Percentiles rank a stretch among this genome's conserved stretches.
Evolutionary conservation across 2,329 filamentous ascomycete genomes (phyloP).

Genomic region (Trichoderma breve): DNA sequence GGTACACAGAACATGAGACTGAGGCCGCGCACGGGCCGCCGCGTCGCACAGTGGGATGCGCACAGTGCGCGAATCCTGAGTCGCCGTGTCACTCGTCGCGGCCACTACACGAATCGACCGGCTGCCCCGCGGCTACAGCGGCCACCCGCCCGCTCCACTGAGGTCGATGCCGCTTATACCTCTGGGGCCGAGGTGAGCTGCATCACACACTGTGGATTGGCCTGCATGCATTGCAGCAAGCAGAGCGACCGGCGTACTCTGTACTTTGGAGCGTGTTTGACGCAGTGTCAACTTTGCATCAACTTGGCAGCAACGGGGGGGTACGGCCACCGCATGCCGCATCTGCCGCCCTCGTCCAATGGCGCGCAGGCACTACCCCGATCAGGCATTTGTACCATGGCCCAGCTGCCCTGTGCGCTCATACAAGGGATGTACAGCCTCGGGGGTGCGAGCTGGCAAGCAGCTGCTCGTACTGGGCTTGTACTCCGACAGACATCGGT

Average conservation of each 20-base stretch:
- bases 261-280: neutral
- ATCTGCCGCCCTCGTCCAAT: neutral
- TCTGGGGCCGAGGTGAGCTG: neutral
- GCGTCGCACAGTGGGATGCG: neutral
- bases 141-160: neutral
- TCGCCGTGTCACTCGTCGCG: neutral
- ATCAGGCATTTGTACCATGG: slow-evolving; percentile 1
- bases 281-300: neutral
- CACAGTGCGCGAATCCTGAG: neutral
- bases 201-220: neutral
- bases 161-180: neutral
- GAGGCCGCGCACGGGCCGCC: slow-evolving; percentile 4
- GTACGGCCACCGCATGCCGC: neutral
- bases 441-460: neutral
- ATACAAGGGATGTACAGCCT: neutral
- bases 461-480: neutral
- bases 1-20: neutral
- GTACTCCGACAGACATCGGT: neutral
- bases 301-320: neutral
- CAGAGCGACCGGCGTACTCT: neutral
- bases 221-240: neutral
- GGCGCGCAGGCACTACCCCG: neutral
- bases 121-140: neutral
- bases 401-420: neutral
- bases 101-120: neutral